Percentiles rank a stretch among this genome's conserved stretches.
phyloP scores from a whole-genome alignment of 208 protist genomes.

The Leptomonas pyrrhocoris region DNA sequence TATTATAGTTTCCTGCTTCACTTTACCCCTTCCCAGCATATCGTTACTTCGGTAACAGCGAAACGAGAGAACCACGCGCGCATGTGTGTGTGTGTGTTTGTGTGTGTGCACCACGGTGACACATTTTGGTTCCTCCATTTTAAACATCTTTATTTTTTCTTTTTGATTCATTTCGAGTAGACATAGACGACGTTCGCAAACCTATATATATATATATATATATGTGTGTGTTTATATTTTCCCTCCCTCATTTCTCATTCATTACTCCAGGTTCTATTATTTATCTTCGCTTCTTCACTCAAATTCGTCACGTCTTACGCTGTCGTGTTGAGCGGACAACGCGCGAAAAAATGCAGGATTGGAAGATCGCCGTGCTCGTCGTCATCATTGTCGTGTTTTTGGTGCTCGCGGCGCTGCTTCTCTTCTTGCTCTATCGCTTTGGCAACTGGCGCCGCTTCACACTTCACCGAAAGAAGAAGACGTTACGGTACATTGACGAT shows the following conservation, averaged over 20 bases:
- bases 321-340: background rate
- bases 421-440: conserved; percentile 50
- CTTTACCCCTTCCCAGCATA: background rate
- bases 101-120: too few relatives aligned
- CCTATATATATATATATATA: conserved; percentile 30
- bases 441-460: conserved; percentile 14
- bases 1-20: background rate
- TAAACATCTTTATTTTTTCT: too few relatives aligned
- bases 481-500: conserved; percentile 14
- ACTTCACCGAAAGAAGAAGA: background rate
- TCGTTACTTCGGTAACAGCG: background rate
- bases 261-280: background rate
- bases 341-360: conserved; percentile 43
- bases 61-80: too few relatives aligned
- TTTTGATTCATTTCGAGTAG: too few relatives aligned
- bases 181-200: too few relatives aligned
- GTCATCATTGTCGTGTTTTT: conserved; percentile 65
- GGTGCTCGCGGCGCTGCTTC: conserved; percentile 31
- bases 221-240: conserved; percentile 20
- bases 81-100: too few relatives aligned
- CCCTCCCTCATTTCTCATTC: background rate
- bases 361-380: conserved; percentile 57
- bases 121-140: too few relatives aligned
- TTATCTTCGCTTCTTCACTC: too few relatives aligned
- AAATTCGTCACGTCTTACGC: background rate